Base-by-base conservation (phyloP, 805 yeast genomes). In the Isabelozyma rhagii region DNA sequence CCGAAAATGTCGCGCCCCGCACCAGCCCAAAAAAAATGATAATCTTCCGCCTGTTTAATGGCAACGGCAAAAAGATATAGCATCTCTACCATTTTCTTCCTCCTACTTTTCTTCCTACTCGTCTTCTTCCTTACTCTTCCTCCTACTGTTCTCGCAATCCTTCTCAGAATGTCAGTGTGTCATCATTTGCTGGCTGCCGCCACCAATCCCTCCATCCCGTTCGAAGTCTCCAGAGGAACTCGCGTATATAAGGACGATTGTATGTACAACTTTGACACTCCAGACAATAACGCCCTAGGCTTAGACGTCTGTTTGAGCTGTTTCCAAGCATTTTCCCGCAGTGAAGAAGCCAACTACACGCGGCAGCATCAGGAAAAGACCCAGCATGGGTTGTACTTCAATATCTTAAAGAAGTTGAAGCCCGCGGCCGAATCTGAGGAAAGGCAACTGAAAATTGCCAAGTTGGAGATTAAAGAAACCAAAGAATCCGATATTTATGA, bases 211-310 rank as follows among this genome's bases (percentile, higher is more conserved):
- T 9, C 36, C 36, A 31, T 39, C 18, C 41, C 41, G 15, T 39
- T 39, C 5, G 41, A 39, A 15, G 41, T 39, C 17, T 53, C 64
- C 1, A 43, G 59, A 14, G 50, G 56, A 21, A 51, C 64, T 39
- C 58, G 76, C 2, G 81, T 92, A 14, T 84, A 82, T 60, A 92
- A 89, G 62, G 97, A 93, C 69, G 97, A 91, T 56, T 92, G 97
- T 63, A 87, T 87, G 71, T 93, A 81, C 68, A 86, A 92, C 47
- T 93, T 87, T 61, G 93, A 84, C 52, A 82, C 89, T 0, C 80
- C 89, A 39, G 78, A 71, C 47, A 69, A 76, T 46, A 68, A 69
- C 9, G 55, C 51, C 4, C 47, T 63, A 6, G 96, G 96, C 0
- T 64, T 93, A 14, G 92, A 87, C 59, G 80, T 92, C 11, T 92